These are phyloP conservation scores for Cystoisospora suis DNA, from an alignment of 169 alveolate genomes.

Conservation along the genomic window DNA sequence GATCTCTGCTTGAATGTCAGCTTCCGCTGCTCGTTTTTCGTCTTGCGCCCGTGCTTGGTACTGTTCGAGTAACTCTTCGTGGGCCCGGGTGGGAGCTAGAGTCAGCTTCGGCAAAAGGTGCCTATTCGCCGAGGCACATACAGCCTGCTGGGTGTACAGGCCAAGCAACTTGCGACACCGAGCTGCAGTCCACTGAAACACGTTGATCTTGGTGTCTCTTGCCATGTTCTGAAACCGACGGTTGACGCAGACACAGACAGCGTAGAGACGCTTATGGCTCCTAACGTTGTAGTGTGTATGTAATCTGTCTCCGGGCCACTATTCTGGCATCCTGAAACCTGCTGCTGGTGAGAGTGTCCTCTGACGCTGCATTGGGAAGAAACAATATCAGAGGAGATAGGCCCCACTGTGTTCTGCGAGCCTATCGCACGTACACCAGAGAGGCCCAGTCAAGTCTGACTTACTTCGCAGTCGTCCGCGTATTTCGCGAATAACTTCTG, in stretches of 20 bases:
- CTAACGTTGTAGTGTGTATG: too few species aligned
- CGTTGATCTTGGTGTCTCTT: conserved; percentile 22
- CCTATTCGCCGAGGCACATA: conserved; percentile 22
- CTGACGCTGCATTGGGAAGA: too few species aligned
- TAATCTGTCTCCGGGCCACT: too few species aligned
- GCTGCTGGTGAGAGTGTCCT: too few species aligned
- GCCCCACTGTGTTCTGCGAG: too few species aligned
- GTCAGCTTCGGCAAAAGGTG: background rate
- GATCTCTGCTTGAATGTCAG: background rate
- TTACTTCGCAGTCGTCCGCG: conserved; percentile 4
- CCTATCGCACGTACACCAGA: background rate
- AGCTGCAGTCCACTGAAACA: conserved; percentile 23
- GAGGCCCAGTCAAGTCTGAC: background rate
- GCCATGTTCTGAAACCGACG: background rate
- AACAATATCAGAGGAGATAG: too few species aligned
- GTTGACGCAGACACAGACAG: too few species aligned
- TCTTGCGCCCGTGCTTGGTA: background rate
- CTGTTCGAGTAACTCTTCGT: background rate
- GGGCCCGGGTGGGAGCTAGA: background rate
- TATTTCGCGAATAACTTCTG: background rate
- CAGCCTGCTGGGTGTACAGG: background rate
- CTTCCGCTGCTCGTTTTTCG: background rate
- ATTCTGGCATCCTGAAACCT: too few species aligned
- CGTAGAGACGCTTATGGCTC: too few species aligned
- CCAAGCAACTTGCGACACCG: background rate